A percentile compares a stretch with the other conserved stretches of the same genome.
Conservation (phyloP, 257 asterid species). For the Striga asiatica region DNA sequence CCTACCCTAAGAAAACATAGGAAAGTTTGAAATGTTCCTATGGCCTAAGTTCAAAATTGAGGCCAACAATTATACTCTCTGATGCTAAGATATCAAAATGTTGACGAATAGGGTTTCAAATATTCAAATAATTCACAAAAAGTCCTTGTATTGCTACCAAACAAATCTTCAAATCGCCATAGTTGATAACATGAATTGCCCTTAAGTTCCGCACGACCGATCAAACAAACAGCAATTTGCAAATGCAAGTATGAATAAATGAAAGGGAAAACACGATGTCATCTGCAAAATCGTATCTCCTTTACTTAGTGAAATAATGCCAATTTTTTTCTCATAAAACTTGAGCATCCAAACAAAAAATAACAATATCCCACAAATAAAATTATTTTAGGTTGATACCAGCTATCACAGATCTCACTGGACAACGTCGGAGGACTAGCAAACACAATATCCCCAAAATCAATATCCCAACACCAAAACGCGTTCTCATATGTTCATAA, state of each 20-base stretch:
- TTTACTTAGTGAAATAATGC: not conserved
- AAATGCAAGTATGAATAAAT: not conserved
- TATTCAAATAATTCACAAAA: not conserved
- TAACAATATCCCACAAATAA: conserved; percentile 1
- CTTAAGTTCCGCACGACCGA: conserved; percentile 5
- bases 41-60: not conserved
- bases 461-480: not conserved
- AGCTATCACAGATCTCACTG: conserved; percentile 17
- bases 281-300: conserved; percentile 1
- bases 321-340: not conserved
- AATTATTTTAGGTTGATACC: conserved; percentile 8
- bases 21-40: too few relatives aligned
- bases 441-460: conserved; percentile 2
- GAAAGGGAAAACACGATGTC: not conserved
- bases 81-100: not conserved
- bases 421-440: not conserved
- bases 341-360: conserved; percentile 10
- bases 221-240: conserved; percentile 10
- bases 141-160: not conserved
- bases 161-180: conserved; percentile 1
- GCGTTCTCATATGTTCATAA: conserved; percentile 8
- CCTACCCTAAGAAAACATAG: not conserved
- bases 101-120: not conserved
- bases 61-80: not conserved
- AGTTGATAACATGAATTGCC: conserved; percentile 2